Evolutionary conservation across 108 stramenopile genomes (phyloP), one percentile per base, ranked within the genome.

Genomic region (Nitzschia palea): DNA sequence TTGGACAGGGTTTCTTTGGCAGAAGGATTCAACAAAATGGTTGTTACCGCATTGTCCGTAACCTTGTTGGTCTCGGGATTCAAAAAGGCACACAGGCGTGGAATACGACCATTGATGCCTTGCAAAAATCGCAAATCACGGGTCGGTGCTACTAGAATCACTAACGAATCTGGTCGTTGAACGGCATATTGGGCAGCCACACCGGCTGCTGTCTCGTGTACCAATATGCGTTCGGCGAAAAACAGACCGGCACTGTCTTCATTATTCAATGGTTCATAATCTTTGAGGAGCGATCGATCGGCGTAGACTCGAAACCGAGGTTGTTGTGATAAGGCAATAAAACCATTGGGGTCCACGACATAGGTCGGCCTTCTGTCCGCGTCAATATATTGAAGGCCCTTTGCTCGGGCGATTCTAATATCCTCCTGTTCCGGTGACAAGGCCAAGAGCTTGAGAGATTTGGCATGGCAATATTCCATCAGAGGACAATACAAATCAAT

Each of bases 161-260:
- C 87, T 61, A 93, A 51, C 1, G 88, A 74, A 33, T 78, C 65
- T 0, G 84, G 79, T 28, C 66, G 80, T 14, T 60, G 30, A 12
- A 73, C 59, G 27, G 86, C 83, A 64, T 89, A 93, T 54, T 73
- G 58, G 17, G 87, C 74, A 22, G 76, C 62, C 32, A 64, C 70
- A 10, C 85, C 86, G 20, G 91, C 91, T 22, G 71, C 83, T n/a
- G 91, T 76, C 61, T 93, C 91, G 71, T 93, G 88, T 0, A 80
- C 82, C 32, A 93, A 54, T 25, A 93, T 93, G 35, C 82, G 77
- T 57, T 86, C 83, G 8, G 88, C 85, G 74, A 93, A 90, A 63
- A 83, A 89, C 52, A 80, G 76, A 10, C 75, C 84, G 40, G 68
- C 65, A 33, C 74, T 71, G 31, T 79, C 82, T 44, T 71, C 78